Percentiles rank a stretch among this genome's conserved stretches.
These are phyloP conservation scores for Auxenochlorella protothecoides DNA, from an alignment of 139 green algal genomes.

Conservation along the genomic window DNA sequence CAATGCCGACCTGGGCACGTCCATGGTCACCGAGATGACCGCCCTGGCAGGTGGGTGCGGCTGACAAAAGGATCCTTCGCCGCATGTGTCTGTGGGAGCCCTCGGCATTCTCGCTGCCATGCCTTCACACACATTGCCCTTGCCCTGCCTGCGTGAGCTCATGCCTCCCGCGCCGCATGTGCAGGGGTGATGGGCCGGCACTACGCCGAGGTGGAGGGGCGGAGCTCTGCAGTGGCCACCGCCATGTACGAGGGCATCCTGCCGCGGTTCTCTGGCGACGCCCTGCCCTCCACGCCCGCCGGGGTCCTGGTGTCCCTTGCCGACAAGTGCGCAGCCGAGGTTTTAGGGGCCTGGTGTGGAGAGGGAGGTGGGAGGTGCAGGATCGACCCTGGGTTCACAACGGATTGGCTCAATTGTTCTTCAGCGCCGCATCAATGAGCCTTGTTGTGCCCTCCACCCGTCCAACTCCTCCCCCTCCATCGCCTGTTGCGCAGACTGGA, in stretches of 20 bases:
- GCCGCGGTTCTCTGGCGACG: slow-evolving; percentile 71
- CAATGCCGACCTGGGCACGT: slow-evolving; percentile 82
- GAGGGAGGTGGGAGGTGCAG: not conserved
- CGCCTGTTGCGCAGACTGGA: slow-evolving; percentile 58
- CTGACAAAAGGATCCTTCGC: not conserved
- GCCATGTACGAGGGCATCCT: slow-evolving; percentile 85
- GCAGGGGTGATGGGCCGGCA: no score
- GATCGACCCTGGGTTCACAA: no score
- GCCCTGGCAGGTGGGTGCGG: slow-evolving; percentile 67
- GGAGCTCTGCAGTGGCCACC: slow-evolving; percentile 6
- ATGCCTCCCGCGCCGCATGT: no score
- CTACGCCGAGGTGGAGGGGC: no score
- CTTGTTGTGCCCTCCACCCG: not conserved
- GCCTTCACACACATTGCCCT: no score
- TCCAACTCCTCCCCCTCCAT: not conserved
- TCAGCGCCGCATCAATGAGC: not conserved
- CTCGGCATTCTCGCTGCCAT: no score
- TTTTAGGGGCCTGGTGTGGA: not conserved
- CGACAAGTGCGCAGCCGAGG: slow-evolving; percentile 24
- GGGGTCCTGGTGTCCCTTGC: slow-evolving; percentile 54
- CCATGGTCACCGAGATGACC: slow-evolving; percentile 94
- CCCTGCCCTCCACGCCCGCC: slow-evolving; percentile 46
- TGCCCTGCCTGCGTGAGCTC: no score
- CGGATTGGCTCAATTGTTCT: not conserved
- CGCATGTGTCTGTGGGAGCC: no score